Evolutionary conservation across 176 grass and related monocot species (phyloP).

Genomic region (Eremochloa ophiuroides): DNA sequence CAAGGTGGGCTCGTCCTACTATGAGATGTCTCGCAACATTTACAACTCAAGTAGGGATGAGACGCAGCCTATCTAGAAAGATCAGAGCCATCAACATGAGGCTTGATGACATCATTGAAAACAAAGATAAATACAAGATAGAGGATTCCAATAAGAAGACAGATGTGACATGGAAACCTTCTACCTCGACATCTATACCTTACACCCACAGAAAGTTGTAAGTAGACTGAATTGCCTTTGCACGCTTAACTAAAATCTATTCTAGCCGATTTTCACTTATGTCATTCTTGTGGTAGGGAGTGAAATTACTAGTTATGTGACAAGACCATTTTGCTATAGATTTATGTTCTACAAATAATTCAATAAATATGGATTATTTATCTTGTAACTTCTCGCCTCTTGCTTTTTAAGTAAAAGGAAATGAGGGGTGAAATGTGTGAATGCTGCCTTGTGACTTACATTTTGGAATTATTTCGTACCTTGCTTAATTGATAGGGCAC

Average conservation of each 20-base stretch:
- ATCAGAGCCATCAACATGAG: conserved; percentile 12
- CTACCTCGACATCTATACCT: neutral
- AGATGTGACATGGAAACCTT: conserved; percentile 12
- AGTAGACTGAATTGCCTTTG: neutral
- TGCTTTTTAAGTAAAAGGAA: too few species aligned
- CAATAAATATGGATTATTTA: too few species aligned
- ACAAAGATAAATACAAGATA: conserved; percentile 28
- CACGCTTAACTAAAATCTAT: neutral
- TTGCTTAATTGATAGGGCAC: too few species aligned
- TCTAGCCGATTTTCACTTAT: too few species aligned
- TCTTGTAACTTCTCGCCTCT: too few species aligned
- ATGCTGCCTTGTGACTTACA: too few species aligned
- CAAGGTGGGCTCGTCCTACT: neutral
- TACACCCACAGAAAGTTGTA: neutral
- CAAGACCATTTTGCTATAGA: too few species aligned
- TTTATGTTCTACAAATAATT: too few species aligned
- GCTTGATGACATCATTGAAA: conserved; percentile 23
- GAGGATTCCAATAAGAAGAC: neutral
- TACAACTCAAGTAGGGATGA: neutral
- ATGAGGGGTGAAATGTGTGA: too few species aligned
- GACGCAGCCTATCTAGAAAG: neutral
- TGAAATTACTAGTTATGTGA: too few species aligned
- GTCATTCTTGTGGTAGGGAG: too few species aligned
- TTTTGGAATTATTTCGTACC: too few species aligned
- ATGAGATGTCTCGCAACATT: neutral